These are phyloP conservation scores for Didymella keratinophila DNA, from an alignment of 2,329 filamentous ascomycete genomes.

Conservation along the genomic window DNA sequence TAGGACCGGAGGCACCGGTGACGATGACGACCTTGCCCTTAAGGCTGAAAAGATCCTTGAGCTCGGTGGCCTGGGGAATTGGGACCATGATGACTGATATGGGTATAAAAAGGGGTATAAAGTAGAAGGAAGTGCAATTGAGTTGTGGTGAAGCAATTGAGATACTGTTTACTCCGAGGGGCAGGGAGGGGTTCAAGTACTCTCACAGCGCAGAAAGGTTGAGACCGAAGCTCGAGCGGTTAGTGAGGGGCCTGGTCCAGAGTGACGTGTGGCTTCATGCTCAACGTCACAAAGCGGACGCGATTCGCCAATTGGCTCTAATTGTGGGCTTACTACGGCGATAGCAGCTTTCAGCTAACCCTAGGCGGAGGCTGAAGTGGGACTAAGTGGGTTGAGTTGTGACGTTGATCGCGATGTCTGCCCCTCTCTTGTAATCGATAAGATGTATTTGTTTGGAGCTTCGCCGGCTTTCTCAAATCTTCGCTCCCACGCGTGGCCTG, in stretches of 20 bases:
- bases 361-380: conserved; percentile 31
- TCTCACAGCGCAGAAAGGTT: conserved; percentile 30
- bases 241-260: conserved; percentile 33
- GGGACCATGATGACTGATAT: conserved; percentile 54
- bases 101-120: conserved; percentile 14
- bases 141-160: conserved; percentile 26
- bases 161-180: conserved; percentile 25
- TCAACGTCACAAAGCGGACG: conserved; percentile 16
- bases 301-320: conserved; percentile 29
- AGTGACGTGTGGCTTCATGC: conserved; percentile 40
- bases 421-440: conserved; percentile 20
- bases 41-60: conserved; percentile 64
- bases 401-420: conserved; percentile 23
- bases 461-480: conserved; percentile 13
- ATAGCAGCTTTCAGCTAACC: conserved; percentile 28
- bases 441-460: conserved; percentile 17
- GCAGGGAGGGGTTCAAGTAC: conserved; percentile 47
- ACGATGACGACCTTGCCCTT: conserved; percentile 63
- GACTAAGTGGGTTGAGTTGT: conserved; percentile 24
- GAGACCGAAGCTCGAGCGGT: conserved; percentile 25
- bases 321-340: conserved; percentile 33
- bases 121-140: conserved; percentile 23
- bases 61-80: conserved; percentile 64
- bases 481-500: conserved; percentile 14
- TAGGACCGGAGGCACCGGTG: conserved; percentile 66